These are phyloP conservation scores for Capsella bursapastoris DNA, from an alignment of 345 rosid species.

Conservation along the genomic window DNA sequence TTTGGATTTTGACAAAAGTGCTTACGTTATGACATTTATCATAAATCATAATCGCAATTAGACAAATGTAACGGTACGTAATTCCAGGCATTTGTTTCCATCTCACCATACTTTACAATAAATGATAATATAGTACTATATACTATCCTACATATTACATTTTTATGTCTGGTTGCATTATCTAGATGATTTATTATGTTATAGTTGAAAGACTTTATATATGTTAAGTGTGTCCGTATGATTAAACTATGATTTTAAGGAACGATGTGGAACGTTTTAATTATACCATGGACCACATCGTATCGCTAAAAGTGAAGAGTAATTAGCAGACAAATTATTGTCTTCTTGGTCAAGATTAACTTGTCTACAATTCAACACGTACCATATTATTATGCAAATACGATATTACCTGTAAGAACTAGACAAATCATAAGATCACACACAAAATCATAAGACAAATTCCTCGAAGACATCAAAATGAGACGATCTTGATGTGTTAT, in stretches of 20 bases:
- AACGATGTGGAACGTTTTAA: slow-evolving; percentile 17
- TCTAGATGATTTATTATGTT: slow-evolving; percentile 31
- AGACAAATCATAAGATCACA: slow-evolving; percentile 29
- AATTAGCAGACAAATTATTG: slow-evolving; percentile 47
- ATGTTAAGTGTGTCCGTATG: not conserved
- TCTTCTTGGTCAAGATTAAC: slow-evolving; percentile 37
- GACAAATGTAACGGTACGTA: slow-evolving; percentile 33
- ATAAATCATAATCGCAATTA: slow-evolving; percentile 26
- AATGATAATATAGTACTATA: slow-evolving; percentile 18
- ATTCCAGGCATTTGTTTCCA: slow-evolving; percentile 43
- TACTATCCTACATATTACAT: slow-evolving; percentile 3
- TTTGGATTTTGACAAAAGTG: slow-evolving; percentile 33
- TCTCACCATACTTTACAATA: slow-evolving; percentile 12
- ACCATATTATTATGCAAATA: slow-evolving; percentile 15
- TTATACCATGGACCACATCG: slow-evolving; percentile 37
- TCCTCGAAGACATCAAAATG: slow-evolving; percentile 50
- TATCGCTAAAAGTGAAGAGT: slow-evolving; percentile 38
- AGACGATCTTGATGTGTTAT: slow-evolving; percentile 53
- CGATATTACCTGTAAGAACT: slow-evolving; percentile 3
- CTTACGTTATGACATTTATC: slow-evolving; percentile 28
- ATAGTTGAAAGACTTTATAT: not conserved
- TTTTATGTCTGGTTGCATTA: slow-evolving; percentile 27
- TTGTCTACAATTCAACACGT: slow-evolving; percentile 31
- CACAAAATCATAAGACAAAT: slow-evolving; percentile 60
- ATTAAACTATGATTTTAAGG: slow-evolving; percentile 11